Base-by-base conservation (phyloP, 1,284 basidiomycete species). In the Mycosarcoma maydis region DNA sequence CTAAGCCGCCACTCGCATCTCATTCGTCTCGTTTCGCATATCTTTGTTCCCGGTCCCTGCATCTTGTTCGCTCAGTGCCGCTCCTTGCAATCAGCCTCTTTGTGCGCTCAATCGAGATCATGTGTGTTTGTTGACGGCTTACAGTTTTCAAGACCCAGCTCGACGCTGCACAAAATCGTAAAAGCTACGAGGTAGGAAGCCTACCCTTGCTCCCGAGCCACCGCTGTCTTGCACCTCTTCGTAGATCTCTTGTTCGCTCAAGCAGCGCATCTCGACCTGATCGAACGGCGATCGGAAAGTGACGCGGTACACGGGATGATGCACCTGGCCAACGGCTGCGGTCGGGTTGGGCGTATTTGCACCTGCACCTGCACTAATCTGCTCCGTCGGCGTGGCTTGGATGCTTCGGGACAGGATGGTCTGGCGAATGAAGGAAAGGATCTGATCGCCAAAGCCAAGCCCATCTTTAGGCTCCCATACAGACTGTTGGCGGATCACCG, bases 391-490 rank as follows among this genome's bases (percentile, higher is more conserved):
- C n/a, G n/a, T n/a, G n/a, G n/a, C n/a, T n/a, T n/a, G n/a, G n/a
- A n/a, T n/a, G n/a, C n/a, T n/a, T n/a, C n/a, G n/a, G n/a, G n/a
- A n/a, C n/a, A n/a, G n/a, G 22, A 73, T 55, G 17, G 33, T 56
- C 20, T 59, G 67, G 64, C 85, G 84, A 58, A 92, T 72, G 76
- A 87, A 89, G 4, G 82, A 74, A 32, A 94, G 76, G 58, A 92
- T 88, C 20, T 79, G 80, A 32, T 88, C 83, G 4, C 88, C 91
- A 86, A 90, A 93, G n/a, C 86, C 85, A 9, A 94, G 84, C 75
- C 89, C 91, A 37, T 88, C 77, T 19, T 86, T 83, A 1, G 92
- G 89, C 72, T 94, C 88, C 92, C 92, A 94, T 19, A 85, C 86
- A 6, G 88, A 85, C 71, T 90, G 90, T 7, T 87, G 88, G 40